Evolutionary conservation across 495 filamentous ascomycete species (phyloP).

Genomic region (Neurospora sp.): DNA sequence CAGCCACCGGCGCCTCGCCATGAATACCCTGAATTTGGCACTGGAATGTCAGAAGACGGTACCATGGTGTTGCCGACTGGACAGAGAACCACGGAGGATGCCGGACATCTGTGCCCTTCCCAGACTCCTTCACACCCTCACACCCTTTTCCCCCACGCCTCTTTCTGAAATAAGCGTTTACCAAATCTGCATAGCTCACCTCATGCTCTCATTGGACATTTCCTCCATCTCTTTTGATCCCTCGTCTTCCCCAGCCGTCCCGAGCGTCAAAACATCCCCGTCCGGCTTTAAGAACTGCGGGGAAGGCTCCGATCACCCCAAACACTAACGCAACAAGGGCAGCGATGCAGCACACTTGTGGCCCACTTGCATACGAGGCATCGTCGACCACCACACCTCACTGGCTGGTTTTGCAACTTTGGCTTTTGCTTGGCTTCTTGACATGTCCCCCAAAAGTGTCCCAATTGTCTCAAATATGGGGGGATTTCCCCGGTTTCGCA

Average conservation of each 20-base stretch:
- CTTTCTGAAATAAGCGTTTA: conserved; percentile 8
- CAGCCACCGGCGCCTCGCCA: background rate
- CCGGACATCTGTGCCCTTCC: conserved; percentile 2
- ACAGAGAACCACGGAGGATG: conserved; percentile 1
- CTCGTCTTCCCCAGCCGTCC: background rate
- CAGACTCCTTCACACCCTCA: background rate
- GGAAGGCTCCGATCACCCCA: conserved; percentile 13
- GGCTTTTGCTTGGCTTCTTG: background rate
- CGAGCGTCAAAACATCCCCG: conserved; percentile 3
- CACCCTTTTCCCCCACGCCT: conserved; percentile 10
- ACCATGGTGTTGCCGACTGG: background rate
- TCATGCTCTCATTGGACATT: conserved; percentile 12
- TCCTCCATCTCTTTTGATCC: background rate
- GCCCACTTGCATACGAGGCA: background rate
- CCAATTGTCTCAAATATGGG: background rate
- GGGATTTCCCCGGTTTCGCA: background rate
- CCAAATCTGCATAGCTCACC: conserved; percentile 23
- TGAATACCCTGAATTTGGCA: background rate
- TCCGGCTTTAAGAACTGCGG: conserved; percentile 10
- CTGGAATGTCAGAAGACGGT: background rate
- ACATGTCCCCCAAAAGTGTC: background rate
- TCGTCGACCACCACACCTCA: background rate
- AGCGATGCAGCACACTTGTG: conserved; percentile 6
- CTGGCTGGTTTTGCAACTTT: background rate
- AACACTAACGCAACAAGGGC: conserved; percentile 15